phyloP scores from a whole-genome alignment of 2,329 filamentous ascomycete genomes.

The Stachybotrys chlorohalonatus region DNA sequence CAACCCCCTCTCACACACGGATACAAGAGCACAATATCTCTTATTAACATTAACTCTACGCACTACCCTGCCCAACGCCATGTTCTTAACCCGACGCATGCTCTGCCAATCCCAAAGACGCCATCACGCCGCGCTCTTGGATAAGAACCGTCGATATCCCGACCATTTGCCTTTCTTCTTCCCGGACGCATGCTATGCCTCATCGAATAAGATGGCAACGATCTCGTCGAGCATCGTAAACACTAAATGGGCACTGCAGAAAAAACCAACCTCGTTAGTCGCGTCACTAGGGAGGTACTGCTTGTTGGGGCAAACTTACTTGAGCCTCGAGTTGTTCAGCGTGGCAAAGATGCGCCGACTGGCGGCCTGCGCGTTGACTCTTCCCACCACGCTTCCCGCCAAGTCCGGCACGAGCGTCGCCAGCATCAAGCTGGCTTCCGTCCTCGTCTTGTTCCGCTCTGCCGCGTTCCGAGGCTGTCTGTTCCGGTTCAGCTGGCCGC shows the following conservation, averaged over 20 bases:
- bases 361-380: conserved; percentile 83
- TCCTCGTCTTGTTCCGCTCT: conserved; percentile 72
- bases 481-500: conserved; percentile 44
- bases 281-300: not conserved
- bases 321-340: conserved; percentile 82
- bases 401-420: conserved; percentile 85
- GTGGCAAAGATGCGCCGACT: conserved; percentile 83
- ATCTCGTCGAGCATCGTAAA: conserved; percentile 67
- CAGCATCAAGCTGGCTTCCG: conserved; percentile 82
- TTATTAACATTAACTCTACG: too few species aligned
- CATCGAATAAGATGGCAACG: conserved; percentile 53
- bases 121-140: not conserved
- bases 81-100: conserved; percentile 17
- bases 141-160: not conserved
- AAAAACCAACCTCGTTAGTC: conserved; percentile 6
- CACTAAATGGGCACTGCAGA: conserved; percentile 52
- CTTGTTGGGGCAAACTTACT: conserved; percentile 44
- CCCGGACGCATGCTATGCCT: conserved; percentile 15
- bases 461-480: conserved; percentile 50
- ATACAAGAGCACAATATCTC: too few species aligned
- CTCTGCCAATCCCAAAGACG: not conserved
- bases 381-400: conserved; percentile 85
- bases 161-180: conserved; percentile 11
- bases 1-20: too few species aligned
- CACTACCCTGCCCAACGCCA: not conserved